Base-by-base conservation (phyloP, 2,329 filamentous ascomycete species). In the Penicillium decumbens region DNA sequence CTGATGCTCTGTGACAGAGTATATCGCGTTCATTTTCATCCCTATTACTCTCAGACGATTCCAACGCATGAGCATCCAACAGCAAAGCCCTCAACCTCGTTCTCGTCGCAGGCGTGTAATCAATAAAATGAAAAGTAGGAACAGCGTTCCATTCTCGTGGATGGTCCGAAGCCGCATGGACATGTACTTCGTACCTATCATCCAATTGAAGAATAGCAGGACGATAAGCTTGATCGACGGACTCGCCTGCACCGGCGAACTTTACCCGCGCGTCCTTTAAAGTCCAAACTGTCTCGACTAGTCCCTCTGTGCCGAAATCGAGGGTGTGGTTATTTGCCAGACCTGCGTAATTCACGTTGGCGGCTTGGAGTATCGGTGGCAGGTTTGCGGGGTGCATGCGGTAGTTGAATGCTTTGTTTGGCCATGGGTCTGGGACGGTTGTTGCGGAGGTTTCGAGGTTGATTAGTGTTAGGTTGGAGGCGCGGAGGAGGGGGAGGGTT, bases 281-380 rank as follows among this genome's bases (percentile, higher is more conserved):
- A 0, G 61, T 61, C 50, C 61, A 55, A 0, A 68, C 57, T 0
- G 70, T 72, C 42, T 73, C 70, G 6, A 63, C 40, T 0, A 72
- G 58, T 0, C 70, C 71, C 25, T 60, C 59, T 3, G 62, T 55
- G 3, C 59, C 55, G 46, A 70, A 72, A 47, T 72, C 71, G 3
- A 72, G 62, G 0, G 64, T 67, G 43, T 73, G 70, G 46, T 72
- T 73, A 51, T 73, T 73, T 1, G 70, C 70, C 5, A 73, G 55
- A 33, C 61, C 62, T 1, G 63, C 67, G 42, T 68, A 72, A 49
- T 66, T 60, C 20, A 72, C 54, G 0, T 54, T 45, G 2, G 65
- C 69, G 15, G 61, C 64, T 28, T 59, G 57, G 12, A 72, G 51
- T 7, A 65, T 62, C 3, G 57, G 55, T 2, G 47, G 51, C 1